Percentiles rank a stretch among this genome's conserved stretches.
phyloP scores from a whole-genome alignment of 139 green algal genomes.

The Chlamydomonas incerta region DNA sequence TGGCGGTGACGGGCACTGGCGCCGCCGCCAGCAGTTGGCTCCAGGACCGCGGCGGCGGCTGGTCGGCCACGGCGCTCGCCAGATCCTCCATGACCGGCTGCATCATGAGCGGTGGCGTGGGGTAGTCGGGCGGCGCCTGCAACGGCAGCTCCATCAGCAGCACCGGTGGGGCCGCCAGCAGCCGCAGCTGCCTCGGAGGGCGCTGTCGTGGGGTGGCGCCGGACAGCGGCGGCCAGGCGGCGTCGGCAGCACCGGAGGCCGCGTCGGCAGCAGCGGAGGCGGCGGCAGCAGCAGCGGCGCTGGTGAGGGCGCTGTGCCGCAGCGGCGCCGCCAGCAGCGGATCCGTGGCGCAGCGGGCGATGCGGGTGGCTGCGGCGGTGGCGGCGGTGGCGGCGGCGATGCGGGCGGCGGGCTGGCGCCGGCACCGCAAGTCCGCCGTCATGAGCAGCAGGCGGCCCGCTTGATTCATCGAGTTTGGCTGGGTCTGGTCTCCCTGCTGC shows the following conservation, averaged over 20 bases:
- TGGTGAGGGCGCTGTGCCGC: background rate
- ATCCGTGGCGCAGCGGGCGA: background rate
- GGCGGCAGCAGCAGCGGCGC: too few relatives aligned
- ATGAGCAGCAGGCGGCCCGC: too few relatives aligned
- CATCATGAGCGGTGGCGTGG: background rate
- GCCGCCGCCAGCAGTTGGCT: background rate
- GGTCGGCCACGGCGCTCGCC: background rate
- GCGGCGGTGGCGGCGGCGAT: slow-evolving; percentile 17
- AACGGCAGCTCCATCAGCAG: slow-evolving; percentile 2
- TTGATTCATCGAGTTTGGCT: too few relatives aligned
- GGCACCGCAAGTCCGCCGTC: too few relatives aligned
- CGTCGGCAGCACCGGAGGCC: too few relatives aligned
- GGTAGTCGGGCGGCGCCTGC: background rate
- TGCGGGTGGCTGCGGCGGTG: background rate
- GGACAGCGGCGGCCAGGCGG: background rate
- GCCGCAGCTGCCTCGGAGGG: background rate
- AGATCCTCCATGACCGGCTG: background rate
- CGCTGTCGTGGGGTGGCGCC: too few relatives aligned
- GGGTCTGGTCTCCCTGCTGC: too few relatives aligned
- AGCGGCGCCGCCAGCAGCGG: background rate
- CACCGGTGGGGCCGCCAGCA: background rate
- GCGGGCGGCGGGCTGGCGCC: background rate
- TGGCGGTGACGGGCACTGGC: background rate
- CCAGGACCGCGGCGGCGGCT: background rate
- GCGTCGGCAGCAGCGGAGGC: too few relatives aligned